A percentile compares a stretch with the other conserved stretches of the same genome.
Evolutionary conservation across 2,329 filamentous ascomycete species (phyloP).

Genomic region (Pestalotiopsis fici): DNA sequence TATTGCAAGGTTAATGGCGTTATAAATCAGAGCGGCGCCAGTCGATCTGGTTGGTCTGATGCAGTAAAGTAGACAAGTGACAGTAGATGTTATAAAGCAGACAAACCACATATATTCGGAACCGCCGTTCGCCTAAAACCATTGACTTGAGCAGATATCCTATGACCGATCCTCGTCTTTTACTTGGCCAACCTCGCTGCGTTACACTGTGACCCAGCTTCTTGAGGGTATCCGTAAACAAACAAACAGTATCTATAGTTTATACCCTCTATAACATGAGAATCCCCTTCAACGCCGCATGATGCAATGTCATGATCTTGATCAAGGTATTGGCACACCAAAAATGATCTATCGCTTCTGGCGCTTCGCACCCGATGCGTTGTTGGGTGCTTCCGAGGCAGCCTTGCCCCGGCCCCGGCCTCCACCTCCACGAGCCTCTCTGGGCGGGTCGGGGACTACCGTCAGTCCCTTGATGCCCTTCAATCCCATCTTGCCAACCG

Average conservation of each 20-base stretch:
- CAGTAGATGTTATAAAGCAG: not conserved
- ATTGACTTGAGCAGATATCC: not conserved
- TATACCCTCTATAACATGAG: not conserved
- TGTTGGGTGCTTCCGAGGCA: not conserved
- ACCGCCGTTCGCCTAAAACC: not conserved
- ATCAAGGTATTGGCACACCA: not conserved
- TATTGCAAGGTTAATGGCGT: too few species aligned
- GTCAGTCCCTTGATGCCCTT: conserved; percentile 51
- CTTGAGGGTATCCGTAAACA: not conserved
- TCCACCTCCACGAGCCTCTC: conserved; percentile 21
- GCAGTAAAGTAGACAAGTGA: too few species aligned
- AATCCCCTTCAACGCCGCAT: not conserved
- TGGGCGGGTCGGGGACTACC: conserved; percentile 44
- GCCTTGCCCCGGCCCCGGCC: conserved; percentile 11
- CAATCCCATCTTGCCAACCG: conserved; percentile 59
- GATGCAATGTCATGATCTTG: not conserved
- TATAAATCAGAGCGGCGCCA: too few species aligned
- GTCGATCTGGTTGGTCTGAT: too few species aligned
- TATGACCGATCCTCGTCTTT: not conserved
- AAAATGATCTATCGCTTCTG: not conserved
- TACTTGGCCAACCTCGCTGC: too few species aligned
- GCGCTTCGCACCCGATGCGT: not conserved
- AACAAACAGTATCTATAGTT: not conserved
- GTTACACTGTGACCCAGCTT: not conserved
- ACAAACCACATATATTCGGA: not conserved